Percentiles rank a stretch among this genome's conserved stretches.
phyloP scores from a whole-genome alignment of 768 basidiomycete species.

The Dacryopinax primogenitus region DNA sequence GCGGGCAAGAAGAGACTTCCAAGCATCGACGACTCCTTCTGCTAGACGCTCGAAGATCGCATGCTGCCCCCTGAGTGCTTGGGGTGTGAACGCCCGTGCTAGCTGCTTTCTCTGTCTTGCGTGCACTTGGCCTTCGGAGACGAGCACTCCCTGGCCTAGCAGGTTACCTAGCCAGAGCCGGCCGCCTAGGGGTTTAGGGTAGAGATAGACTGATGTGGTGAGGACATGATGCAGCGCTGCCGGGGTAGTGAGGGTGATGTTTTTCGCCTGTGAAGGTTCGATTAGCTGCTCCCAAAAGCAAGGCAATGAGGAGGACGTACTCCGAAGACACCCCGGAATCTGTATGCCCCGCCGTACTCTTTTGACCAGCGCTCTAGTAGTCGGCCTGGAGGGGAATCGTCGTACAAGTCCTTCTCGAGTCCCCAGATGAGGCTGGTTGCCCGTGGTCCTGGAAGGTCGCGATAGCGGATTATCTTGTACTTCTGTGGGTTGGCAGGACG shows the following conservation, averaged over 20 bases:
- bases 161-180: slow-evolving; percentile 51
- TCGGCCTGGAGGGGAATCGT: slow-evolving; percentile 40
- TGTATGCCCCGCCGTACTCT: slow-evolving; percentile 42
- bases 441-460: slow-evolving; percentile 40
- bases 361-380: slow-evolving; percentile 43
- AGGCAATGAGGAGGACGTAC: slow-evolving; percentile 25
- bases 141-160: slow-evolving; percentile 51
- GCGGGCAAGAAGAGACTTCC: background rate
- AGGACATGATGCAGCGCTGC: slow-evolving; percentile 43
- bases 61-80: background rate
- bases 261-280: slow-evolving; percentile 35
- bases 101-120: slow-evolving; percentile 15
- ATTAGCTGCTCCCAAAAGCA: slow-evolving; percentile 1
- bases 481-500: background rate
- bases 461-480: background rate
- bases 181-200: slow-evolving; percentile 51
- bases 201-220: slow-evolving; percentile 41
- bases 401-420: slow-evolving; percentile 37
- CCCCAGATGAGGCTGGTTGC: slow-evolving; percentile 45
- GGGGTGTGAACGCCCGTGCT: slow-evolving; percentile 8
- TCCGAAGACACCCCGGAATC: slow-evolving; percentile 45
- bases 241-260: slow-evolving; percentile 45
- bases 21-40: background rate
- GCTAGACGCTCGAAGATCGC: background rate
- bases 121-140: slow-evolving; percentile 42